Evolutionary conservation across 305 asterid genomes (phyloP), one percentile per base, ranked within the genome.

Genomic region (Stenogyne calaminthoides): DNA sequence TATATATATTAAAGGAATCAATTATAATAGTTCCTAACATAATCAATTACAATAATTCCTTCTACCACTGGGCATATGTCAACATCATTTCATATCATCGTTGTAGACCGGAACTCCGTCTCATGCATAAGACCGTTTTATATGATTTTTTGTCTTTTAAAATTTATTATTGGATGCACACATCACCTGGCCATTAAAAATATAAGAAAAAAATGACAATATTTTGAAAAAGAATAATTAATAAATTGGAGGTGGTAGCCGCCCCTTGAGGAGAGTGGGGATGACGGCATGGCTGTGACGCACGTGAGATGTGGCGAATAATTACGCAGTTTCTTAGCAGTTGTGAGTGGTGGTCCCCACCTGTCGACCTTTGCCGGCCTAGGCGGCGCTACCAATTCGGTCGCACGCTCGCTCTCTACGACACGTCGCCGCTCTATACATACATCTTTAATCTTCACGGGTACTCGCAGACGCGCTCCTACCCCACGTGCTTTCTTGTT

Each of bases 221-320:
- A 0, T 32, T 32, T 32, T 32, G 0, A 2, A 32, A 37, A 44
- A 44, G 52, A 44, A 11, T 9, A 42, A 44, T 44, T 44, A 18
- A 16, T 16, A 7, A 19, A 52, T 12, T 8, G 1, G 59, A 29
- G n/a, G 19, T 16, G 27, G 59, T 29, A 52, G 59, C 58, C 58
- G 58, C 58, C 59, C 59, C 14, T 52, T 15, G 29, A 9, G 52
- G 67, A 46, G 60, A 20, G 67, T 25, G 46, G 46, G 49, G 44
- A 39, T 63, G 76, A 67, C 76, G 80, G 71, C 67, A 75, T 27
- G 79, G 77, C 72, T 60, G 63, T 56, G 61, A 16, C 55, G 80
- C 81, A 80, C 77, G 69, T 69, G 84, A 74, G 65, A 80, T 83
- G 86, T 82, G 87, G 80, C 85, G 77, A 69, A 60, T 68, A 74